Evolutionary conservation across 1,139 yeast genomes (phyloP).

Genomic region (Hansenula lynferdii): DNA sequence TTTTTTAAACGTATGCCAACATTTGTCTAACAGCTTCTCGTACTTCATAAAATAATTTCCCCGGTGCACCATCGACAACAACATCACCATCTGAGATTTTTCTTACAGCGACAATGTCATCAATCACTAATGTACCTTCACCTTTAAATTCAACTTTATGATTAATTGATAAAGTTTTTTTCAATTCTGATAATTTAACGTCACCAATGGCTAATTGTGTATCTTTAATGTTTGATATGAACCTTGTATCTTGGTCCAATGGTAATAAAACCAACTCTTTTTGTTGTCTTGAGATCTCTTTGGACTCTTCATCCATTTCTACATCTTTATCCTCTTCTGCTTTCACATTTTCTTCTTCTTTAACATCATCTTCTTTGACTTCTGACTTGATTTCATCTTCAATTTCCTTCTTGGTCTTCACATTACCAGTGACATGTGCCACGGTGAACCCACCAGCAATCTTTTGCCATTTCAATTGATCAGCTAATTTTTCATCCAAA

Average conservation of each 20-base stretch:
- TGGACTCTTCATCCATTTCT: constrained; percentile 4
- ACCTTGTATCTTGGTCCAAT: constrained; percentile 14
- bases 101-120: constrained; percentile 68
- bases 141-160: constrained; percentile 86
- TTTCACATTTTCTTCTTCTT: constrained; percentile 12
- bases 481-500: constrained; percentile 63
- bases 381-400: constrained; percentile 9
- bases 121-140: constrained; percentile 88
- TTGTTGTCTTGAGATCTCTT: constrained; percentile 5
- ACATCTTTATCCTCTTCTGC: constrained; percentile 10
- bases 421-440: constrained; percentile 76
- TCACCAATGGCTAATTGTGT: constrained; percentile 76
- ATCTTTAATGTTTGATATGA: constrained; percentile 19
- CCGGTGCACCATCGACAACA: constrained; percentile 76
- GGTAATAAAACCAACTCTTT: constrained; percentile 20
- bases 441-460: constrained; percentile 77
- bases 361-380: constrained; percentile 6
- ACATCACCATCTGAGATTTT: constrained; percentile 81
- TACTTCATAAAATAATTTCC: constrained; percentile 74
- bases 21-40: constrained; percentile 70
- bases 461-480: constrained; percentile 73
- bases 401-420: constrained; percentile 40
- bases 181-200: constrained; percentile 75
- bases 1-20: constrained; percentile 61
- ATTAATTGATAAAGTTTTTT: constrained; percentile 50